Percentiles rank a stretch among this genome's conserved stretches.
Conservation (phyloP, 371 early-diverging fungal species). For the Haplosporangium sp. region DNA sequence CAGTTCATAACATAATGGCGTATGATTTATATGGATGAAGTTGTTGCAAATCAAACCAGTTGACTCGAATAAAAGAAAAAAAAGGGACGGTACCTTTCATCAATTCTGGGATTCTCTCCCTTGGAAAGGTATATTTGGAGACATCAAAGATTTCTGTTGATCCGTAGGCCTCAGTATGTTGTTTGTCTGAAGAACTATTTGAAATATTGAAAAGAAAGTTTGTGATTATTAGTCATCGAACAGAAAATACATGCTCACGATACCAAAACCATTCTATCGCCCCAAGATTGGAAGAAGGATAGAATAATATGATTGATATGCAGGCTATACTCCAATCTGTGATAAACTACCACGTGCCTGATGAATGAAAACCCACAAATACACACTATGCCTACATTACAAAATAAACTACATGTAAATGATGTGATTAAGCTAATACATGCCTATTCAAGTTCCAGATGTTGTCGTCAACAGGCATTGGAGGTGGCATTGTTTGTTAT, state of each 20-base stretch:
- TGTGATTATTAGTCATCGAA: constrained; percentile 39
- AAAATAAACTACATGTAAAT: background rate
- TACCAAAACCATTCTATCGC: background rate
- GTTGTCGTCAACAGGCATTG: constrained; percentile 54
- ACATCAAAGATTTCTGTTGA: constrained; percentile 51
- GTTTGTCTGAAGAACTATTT: constrained; percentile 49
- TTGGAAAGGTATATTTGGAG: constrained; percentile 49
- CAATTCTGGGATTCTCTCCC: constrained; percentile 33
- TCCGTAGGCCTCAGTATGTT: constrained; percentile 53
- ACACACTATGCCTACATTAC: background rate
- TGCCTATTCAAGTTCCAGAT: constrained; percentile 56
- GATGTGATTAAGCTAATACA: background rate
- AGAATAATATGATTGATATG: background rate
- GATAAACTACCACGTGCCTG: no score
- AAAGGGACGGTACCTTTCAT: constrained; percentile 37
- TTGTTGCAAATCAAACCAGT: background rate
- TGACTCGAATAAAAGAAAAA: background rate
- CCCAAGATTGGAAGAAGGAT: background rate
- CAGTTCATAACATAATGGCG: constrained; percentile 9
- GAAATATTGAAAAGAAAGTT: constrained; percentile 16
- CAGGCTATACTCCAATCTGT: no score
- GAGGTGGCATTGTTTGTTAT: constrained; percentile 41
- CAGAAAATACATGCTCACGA: background rate
- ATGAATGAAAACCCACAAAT: no score
- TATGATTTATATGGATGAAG: background rate